Base-by-base conservation (phyloP, 169 alveolate genomes). In the Plasmodium reichenowi region DNA sequence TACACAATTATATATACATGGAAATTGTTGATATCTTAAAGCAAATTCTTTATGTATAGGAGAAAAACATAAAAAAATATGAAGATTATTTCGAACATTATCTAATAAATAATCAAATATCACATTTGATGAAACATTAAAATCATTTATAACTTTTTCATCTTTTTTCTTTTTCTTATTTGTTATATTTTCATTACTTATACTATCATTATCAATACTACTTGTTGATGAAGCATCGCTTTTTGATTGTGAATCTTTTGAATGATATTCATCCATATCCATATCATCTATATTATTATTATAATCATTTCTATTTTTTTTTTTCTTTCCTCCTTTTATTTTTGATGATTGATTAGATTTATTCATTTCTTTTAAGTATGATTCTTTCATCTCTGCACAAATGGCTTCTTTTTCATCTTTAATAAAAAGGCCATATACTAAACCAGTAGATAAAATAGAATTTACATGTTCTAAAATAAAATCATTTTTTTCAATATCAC, bases 41-140 rank as follows among this genome's bases (percentile, higher is more conserved):
- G 99, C 97, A 97, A 97, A 97, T 80, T 97, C 97, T 48, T 97
- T 96, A 54, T 98, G 99, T 38, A 98, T 98, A 10, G 99, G 99
- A 56, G 99, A 97, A 98, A 98, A 98, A 74, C 99, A 97, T 48
- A 98, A 95, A 59, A 97, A 96, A 63, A 98, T 88, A 89, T 97
- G 99, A 78, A 97, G 94, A 94, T 98, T 97, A 93, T 97, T 98
- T 93, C 99, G 96, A 29, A 98, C 98, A 80, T 98, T 96, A 90
- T 97, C 98, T 83, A 98, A 94, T 85, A 97, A 96, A 80, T 94
- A 97, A 88, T 92, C 94, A 91, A 66, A 64, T 64, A 62, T 62
- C 22, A 47, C 88, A 43, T 59, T 52, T 56, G 87, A 63, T 7
- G 93, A 72, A 48, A 85, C 88, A 59, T 72, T 71, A 58, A 72